phyloP scores from a whole-genome alignment of 495 filamentous ascomycete genomes.

The Parachaetomium inaequale region DNA sequence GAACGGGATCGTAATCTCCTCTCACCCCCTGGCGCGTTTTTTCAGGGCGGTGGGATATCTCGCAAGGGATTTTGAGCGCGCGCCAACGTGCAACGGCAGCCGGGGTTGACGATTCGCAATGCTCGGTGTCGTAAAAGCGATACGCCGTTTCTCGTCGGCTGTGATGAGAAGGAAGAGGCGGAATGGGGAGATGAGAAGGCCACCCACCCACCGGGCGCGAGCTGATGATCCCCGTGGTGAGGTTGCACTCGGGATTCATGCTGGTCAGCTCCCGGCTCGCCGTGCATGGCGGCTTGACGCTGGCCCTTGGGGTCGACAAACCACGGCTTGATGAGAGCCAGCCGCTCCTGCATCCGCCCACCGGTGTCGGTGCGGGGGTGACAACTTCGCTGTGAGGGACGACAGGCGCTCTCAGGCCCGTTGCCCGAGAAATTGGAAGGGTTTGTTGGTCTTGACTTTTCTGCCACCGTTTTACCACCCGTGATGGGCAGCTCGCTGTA shows the following conservation, averaged over 20 bases:
- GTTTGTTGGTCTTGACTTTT: background rate
- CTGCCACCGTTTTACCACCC: background rate
- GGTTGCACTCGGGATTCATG: slow-evolving; percentile 18
- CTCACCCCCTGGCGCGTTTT: slow-evolving; percentile 17
- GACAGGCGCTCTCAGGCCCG: background rate
- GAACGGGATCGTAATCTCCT: slow-evolving; percentile 40
- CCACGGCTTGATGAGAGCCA: background rate
- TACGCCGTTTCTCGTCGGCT: background rate
- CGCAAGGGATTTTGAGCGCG: background rate
- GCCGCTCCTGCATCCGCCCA: slow-evolving; percentile 3
- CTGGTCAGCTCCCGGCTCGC: slow-evolving; percentile 15
- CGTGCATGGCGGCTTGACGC: slow-evolving; percentile 14
- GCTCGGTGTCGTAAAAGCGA: background rate
- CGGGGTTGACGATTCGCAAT: background rate
- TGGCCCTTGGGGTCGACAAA: slow-evolving; percentile 6
- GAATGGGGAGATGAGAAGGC: background rate
- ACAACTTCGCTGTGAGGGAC: background rate
- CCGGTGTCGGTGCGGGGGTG: slow-evolving; percentile 11
- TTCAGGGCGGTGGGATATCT: background rate
- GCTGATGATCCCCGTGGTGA: slow-evolving; percentile 10
- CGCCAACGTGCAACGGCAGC: too few species aligned
- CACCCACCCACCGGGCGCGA: background rate
- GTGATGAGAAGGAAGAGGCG: background rate
- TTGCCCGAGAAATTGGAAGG: background rate
- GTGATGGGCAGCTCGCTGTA: background rate